Evolutionary conservation across 192 early-diverging fungal species (phyloP).

Genomic region (Coemansia reversa): DNA sequence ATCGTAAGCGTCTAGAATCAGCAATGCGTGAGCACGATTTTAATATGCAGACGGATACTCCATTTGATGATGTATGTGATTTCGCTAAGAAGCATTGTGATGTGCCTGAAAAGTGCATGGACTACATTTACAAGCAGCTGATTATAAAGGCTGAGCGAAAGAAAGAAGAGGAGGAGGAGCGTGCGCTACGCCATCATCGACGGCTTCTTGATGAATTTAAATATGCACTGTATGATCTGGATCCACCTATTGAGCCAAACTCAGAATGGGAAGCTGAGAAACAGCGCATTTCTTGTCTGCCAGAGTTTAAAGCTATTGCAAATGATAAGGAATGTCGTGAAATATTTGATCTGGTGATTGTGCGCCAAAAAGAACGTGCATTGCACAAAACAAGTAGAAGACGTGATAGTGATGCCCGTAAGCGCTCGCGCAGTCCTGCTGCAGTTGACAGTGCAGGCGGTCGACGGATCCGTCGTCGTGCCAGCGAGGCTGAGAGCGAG

Average conservation of each 20-base stretch:
- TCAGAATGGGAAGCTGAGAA: slow-evolving; percentile 69
- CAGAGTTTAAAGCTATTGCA: slow-evolving; percentile 68
- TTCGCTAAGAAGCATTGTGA: slow-evolving; percentile 31
- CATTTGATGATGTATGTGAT: slow-evolving; percentile 39
- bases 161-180: slow-evolving; percentile 70
- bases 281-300: slow-evolving; percentile 17
- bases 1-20: slow-evolving; percentile 63
- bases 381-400: slow-evolving; percentile 6
- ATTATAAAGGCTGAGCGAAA: slow-evolving; percentile 58
- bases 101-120: slow-evolving; percentile 2
- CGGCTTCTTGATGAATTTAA: slow-evolving; percentile 79
- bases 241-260: slow-evolving; percentile 59
- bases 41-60: slow-evolving; percentile 12
- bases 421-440: slow-evolving; percentile 34
- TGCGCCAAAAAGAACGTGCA: slow-evolving; percentile 58
- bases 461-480: not conserved
- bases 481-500: not conserved
- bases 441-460: not conserved
- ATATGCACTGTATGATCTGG: slow-evolving; percentile 66
- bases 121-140: slow-evolving; percentile 54
- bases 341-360: slow-evolving; percentile 73
- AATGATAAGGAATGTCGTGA: slow-evolving; percentile 63
- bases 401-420: slow-evolving; percentile 19
- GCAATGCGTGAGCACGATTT: slow-evolving; percentile 38
- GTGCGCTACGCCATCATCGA: slow-evolving; percentile 65